Base-by-base conservation (phyloP, 2,329 filamentous ascomycete species). In the Diaporthe vexans region DNA sequence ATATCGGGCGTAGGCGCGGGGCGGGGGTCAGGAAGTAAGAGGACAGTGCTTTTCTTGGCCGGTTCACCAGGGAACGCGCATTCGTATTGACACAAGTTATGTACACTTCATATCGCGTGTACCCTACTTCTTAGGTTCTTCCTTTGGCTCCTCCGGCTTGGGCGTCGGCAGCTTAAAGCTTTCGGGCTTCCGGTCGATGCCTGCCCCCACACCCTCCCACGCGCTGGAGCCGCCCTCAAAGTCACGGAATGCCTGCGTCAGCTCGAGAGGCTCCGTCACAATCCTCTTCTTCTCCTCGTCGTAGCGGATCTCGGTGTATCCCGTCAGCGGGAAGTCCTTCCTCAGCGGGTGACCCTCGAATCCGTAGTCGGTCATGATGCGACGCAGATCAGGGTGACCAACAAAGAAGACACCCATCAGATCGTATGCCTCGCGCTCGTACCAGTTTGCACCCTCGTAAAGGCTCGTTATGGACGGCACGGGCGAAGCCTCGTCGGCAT, bases 211-310 rank as follows among this genome's bases (percentile, higher is more conserved):
- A 78, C 89, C 91, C 86, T 92, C 91, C 91, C 91, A 92, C 19
- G 90, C 90, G 77, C 92, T 91, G 61, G 91, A 92, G 73, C 95
- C 95, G 76, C 95, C 95, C 86, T 98, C 95, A 82, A 99, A 99
- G 88, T 99, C 98, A 80, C 97, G 92, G 92, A 97, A 99, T 10
- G 97, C 97, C 86, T 99, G 97, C 19, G 97, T 98, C 85, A 99
- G 90, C 88, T 99, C 97, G 67, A 99, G 89, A 54, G 97, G 97
- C 89, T 99, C 97, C 43, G 97, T 96, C 76, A 99, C 96, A 82
- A 99, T 98, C 76, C 97, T 92, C 92, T 99, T 99, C 94, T 98
- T 99, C 90, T 99, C 97, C 87, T 99, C 97, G 79, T 99, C 97
- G 82, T 97, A 99, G 81, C 97, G 91, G 79, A 99, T 93, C 88